Percentiles rank a stretch among this genome's conserved stretches.
Conservation (phyloP, 2,329 filamentous ascomycete species). For the Penicillium decumbens region DNA sequence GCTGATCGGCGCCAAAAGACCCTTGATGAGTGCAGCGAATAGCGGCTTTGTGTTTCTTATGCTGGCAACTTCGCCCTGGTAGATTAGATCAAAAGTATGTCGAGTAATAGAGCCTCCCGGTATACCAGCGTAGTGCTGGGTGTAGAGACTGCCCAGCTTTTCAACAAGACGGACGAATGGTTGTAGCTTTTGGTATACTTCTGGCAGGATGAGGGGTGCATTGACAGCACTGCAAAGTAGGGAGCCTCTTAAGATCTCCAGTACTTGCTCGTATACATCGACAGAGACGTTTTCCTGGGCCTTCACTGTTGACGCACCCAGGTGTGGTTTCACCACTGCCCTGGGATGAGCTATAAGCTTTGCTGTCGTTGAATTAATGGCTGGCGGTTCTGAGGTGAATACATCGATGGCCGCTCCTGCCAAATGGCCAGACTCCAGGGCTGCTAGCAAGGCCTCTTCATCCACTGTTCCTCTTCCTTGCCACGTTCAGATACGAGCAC, state of each 20-base stretch:
- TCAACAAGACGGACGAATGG: constrained; percentile 73
- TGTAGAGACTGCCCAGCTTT: constrained; percentile 74
- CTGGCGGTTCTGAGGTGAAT: constrained; percentile 69
- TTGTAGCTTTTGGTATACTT: constrained; percentile 72
- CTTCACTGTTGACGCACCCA: constrained; percentile 75
- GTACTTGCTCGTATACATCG: constrained; percentile 75
- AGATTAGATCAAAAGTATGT: constrained; percentile 69
- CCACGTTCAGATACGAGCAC: constrained; percentile 74
- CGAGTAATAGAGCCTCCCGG: constrained; percentile 48
- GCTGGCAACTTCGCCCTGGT: constrained; percentile 68
- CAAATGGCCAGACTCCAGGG: constrained; percentile 65
- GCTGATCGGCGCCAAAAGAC: constrained; percentile 65
- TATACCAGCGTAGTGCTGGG: constrained; percentile 61
- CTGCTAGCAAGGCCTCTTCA: constrained; percentile 65
- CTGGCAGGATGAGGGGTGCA: constrained; percentile 72
- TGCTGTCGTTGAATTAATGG: constrained; percentile 57
- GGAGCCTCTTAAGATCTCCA: constrained; percentile 66
- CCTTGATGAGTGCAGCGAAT: constrained; percentile 73
- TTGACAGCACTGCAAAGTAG: constrained; percentile 74
- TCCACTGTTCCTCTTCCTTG: constrained; percentile 76
- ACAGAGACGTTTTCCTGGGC: constrained; percentile 80
- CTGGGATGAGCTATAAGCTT: constrained; percentile 63
- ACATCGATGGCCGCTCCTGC: constrained; percentile 76
- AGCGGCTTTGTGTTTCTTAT: constrained; percentile 73
- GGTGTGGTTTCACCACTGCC: constrained; percentile 72